phyloP scores from a whole-genome alignment of 2,329 filamentous ascomycete species.

The Scytalidium sp. region DNA sequence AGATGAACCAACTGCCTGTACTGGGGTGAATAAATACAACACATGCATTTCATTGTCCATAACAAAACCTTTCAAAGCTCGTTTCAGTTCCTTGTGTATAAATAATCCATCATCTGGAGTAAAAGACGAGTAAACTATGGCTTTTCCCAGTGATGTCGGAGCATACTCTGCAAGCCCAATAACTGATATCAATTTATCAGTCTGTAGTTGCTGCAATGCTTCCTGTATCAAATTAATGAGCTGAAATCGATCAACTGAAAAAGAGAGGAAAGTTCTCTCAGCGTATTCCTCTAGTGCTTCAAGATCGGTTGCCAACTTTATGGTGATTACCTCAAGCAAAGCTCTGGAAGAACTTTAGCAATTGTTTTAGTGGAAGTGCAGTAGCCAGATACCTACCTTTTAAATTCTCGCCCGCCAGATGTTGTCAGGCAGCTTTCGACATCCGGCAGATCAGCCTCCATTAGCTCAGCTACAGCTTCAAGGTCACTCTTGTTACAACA shows the following conservation, averaged over 20 bases:
- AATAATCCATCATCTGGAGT: constrained; percentile 75
- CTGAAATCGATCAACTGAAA: constrained; percentile 47
- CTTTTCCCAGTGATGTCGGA: constrained; percentile 64
- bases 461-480: constrained; percentile 65
- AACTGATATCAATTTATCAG: constrained; percentile 50
- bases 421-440: constrained; percentile 68
- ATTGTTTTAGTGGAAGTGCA: not conserved
- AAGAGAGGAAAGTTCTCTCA: constrained; percentile 62
- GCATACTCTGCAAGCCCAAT: constrained; percentile 50
- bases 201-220: constrained; percentile 55
- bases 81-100: constrained; percentile 64
- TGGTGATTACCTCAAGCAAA: constrained; percentile 67
- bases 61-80: constrained; percentile 69
- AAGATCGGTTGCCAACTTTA: constrained; percentile 62
- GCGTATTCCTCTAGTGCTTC: constrained; percentile 68
- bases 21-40: constrained; percentile 73
- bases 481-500: constrained; percentile 69
- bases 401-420: constrained; percentile 65
- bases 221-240: constrained; percentile 53
- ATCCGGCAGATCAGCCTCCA: constrained; percentile 69
- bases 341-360: constrained; percentile 45
- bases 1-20: constrained; percentile 52
- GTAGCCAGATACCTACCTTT: constrained; percentile 46
- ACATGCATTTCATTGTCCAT: constrained; percentile 81
- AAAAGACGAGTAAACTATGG: constrained; percentile 69